phyloP scores from a whole-genome alignment of 768 basidiomycete genomes.

The Leccinum ochraceum region DNA sequence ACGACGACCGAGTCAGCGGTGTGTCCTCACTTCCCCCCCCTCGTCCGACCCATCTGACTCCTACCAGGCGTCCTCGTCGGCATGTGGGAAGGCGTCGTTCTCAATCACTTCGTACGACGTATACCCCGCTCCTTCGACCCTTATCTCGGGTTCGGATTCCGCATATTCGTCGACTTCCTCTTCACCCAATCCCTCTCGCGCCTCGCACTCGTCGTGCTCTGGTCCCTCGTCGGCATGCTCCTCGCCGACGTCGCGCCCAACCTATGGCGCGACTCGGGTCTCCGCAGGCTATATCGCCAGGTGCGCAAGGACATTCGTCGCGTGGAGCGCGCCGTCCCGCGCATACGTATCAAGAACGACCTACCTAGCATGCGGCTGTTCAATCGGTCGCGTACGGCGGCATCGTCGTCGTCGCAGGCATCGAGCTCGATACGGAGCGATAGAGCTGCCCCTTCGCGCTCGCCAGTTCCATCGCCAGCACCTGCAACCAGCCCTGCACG shows the following conservation, averaged over 20 bases:
- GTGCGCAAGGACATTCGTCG: constrained; percentile 37
- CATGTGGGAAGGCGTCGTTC: constrained; percentile 76
- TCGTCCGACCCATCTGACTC: constrained; percentile 1
- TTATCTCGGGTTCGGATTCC: constrained; percentile 63
- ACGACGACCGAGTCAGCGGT: constrained; percentile 35
- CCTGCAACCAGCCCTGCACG: constrained; percentile 22
- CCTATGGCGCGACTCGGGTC: constrained; percentile 45
- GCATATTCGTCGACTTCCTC: constrained; percentile 72
- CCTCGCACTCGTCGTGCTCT: constrained; percentile 49
- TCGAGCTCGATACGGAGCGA: constrained; percentile 33
- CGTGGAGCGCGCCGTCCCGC: constrained; percentile 33
- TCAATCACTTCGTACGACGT: constrained; percentile 71
- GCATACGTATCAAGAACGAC: constrained; percentile 34
- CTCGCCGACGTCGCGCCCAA: constrained; percentile 52
- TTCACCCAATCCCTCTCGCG: constrained; percentile 56
- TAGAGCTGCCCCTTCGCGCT: constrained; percentile 30
- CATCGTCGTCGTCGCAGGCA: constrained; percentile 17
- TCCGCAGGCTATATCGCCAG: constrained; percentile 38
- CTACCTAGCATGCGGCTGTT: constrained; percentile 32
- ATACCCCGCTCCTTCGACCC: constrained; percentile 67
- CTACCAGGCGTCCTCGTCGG: constrained; percentile 62
- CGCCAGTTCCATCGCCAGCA: constrained; percentile 20
- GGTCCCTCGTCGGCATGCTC: constrained; percentile 54
- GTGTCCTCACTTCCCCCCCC: constrained; percentile 6
- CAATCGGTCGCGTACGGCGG: constrained; percentile 16